Percentiles rank a stretch among this genome's conserved stretches.
Conservation (phyloP, 257 asterid genomes). For the Ophiorrhiza pumila region DNA sequence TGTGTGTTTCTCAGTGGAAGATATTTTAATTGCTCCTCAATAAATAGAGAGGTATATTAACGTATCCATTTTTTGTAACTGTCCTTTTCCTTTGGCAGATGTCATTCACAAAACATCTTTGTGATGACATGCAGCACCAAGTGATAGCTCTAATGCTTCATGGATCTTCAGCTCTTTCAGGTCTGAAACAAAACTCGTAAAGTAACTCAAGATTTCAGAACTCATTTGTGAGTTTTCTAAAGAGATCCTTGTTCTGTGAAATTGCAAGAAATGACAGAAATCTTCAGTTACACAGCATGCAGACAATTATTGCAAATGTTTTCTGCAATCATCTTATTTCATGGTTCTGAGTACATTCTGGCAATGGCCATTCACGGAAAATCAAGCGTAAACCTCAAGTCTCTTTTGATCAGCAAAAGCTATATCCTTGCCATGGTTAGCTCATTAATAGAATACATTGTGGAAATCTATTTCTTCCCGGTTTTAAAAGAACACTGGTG, state of each 20-base stretch:
- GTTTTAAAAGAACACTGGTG: conserved; percentile 63
- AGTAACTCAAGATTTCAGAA: background rate
- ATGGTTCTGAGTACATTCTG: conserved; percentile 63
- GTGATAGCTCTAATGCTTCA: conserved; percentile 30
- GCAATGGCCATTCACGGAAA: conserved; percentile 67
- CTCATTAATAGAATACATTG: conserved; percentile 63
- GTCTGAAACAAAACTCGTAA: conserved; percentile 32
- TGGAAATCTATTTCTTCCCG: conserved; percentile 67
- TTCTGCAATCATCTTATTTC: conserved; percentile 63
- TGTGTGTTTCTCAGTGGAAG: background rate
- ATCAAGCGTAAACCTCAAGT: conserved; percentile 48
- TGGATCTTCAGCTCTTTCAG: conserved; percentile 43
- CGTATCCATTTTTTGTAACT: background rate
- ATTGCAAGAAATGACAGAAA: conserved; percentile 57
- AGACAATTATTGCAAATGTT: conserved; percentile 67
- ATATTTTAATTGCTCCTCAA: background rate
- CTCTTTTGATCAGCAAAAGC: conserved; percentile 75
- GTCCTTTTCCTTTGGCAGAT: conserved; percentile 14
- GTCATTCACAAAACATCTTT: conserved; percentile 32
- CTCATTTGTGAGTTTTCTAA: conserved; percentile 23
- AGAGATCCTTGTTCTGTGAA: conserved; percentile 23
- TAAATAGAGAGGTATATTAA: background rate
- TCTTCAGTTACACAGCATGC: conserved; percentile 53
- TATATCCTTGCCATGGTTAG: conserved; percentile 64
- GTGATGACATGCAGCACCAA: conserved; percentile 29